Conservation (phyloP, 352 stramenopile genomes). For the Globisporangium iwayamae region DNA sequence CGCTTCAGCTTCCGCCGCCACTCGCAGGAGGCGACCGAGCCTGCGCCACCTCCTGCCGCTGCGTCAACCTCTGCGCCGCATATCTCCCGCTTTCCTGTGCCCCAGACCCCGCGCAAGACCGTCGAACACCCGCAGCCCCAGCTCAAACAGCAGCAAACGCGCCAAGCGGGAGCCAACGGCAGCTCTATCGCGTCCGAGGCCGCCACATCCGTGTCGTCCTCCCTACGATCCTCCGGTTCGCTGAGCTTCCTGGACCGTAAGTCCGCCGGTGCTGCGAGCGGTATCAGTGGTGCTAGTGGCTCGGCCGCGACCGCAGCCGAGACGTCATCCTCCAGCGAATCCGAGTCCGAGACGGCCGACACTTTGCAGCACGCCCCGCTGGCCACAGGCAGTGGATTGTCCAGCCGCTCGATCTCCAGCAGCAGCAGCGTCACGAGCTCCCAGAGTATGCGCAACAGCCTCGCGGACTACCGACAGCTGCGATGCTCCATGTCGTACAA, state of each 20-base stretch:
- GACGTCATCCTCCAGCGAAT: constrained; percentile 17
- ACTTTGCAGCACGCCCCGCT: not conserved
- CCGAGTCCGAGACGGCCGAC: constrained; percentile 11
- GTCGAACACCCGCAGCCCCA: constrained; percentile 3
- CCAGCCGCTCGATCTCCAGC: constrained; percentile 14
- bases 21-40: constrained; percentile 26
- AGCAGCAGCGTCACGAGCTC: constrained; percentile 16
- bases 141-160: constrained; percentile 2
- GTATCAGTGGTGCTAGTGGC: constrained; percentile 8
- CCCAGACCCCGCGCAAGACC: not conserved
- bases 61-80: not conserved
- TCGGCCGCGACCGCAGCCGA: constrained; percentile 5
- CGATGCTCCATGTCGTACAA: constrained; percentile 87
- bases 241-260: constrained; percentile 41
- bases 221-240: constrained; percentile 48
- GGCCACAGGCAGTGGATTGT: not conserved
- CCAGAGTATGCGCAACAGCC: constrained; percentile 21
- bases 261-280: constrained; percentile 33
- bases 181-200: constrained; percentile 26
- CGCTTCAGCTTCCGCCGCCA: constrained; percentile 74
- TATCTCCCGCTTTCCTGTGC: constrained; percentile 1
- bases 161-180: constrained; percentile 4
- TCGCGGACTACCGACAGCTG: constrained; percentile 74
- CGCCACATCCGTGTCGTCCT: constrained; percentile 44
- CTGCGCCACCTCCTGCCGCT: not conserved